Percentiles rank a stretch among this genome's conserved stretches.
Evolutionary conservation across 306 rosid genomes (phyloP).

Genomic region (Bauhinia variegata): DNA sequence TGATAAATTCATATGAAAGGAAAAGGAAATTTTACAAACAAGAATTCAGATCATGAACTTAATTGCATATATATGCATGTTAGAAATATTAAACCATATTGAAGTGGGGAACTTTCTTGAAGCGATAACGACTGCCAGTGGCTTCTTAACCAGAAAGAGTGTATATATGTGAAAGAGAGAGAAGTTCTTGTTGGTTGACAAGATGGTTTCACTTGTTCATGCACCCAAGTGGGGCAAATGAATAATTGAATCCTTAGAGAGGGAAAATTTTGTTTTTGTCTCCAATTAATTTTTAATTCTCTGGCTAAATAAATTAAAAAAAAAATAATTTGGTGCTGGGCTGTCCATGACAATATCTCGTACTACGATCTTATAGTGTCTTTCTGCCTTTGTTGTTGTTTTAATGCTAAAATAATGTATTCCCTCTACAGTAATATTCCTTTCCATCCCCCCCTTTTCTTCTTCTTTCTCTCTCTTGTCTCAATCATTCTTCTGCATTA

Average conservation of each 20-base stretch:
- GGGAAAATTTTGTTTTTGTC: slow-evolving; percentile 27
- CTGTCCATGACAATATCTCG: slow-evolving; percentile 42
- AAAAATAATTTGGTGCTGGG: not conserved
- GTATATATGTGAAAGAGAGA: not conserved
- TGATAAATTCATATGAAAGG: no score
- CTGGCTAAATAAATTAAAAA: no score
- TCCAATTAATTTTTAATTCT: slow-evolving; percentile 18
- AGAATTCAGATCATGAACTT: no score
- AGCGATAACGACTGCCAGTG: no score
- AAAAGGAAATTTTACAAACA: no score
- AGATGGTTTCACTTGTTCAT: not conserved
- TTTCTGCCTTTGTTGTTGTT: not conserved
- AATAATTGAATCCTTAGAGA: slow-evolving; percentile 25
- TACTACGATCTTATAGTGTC: slow-evolving; percentile 6
- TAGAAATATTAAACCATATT: no score
- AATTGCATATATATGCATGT: no score
- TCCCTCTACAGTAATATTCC: not conserved
- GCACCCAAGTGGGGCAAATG: not conserved
- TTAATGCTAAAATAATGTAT: no score
- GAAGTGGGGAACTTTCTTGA: no score
- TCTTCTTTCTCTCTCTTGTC: slow-evolving; percentile 11
- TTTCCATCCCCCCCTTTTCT: slow-evolving; percentile 3
- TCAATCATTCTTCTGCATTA: slow-evolving; percentile 15
- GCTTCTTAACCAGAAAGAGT: no score
- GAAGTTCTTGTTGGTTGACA: not conserved